These are phyloP conservation scores for Geum urbanum DNA, from an alignment of 306 rosid genomes.

Conservation along the genomic window DNA sequence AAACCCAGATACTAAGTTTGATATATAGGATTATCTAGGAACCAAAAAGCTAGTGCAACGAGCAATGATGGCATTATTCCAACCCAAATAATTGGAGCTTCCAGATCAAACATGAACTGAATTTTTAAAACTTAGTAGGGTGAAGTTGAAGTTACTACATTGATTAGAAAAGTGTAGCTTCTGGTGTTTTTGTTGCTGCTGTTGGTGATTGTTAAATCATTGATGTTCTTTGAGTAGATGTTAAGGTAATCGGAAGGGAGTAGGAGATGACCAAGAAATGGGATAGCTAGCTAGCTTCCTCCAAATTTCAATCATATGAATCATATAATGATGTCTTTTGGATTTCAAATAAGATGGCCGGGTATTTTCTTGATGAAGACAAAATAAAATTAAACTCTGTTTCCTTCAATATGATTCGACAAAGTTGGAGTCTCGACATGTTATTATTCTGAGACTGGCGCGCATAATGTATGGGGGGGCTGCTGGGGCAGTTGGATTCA, in stretches of 20 bases:
- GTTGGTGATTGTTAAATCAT: constrained; percentile 12
- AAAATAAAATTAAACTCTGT: neutral
- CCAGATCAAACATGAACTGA: neutral
- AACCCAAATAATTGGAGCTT: constrained; percentile 9
- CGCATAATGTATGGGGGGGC: neutral
- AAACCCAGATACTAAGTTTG: neutral
- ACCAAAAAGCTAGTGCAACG: neutral
- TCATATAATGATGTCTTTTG: neutral
- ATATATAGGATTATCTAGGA: neutral
- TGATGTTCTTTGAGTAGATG: constrained; percentile 6
- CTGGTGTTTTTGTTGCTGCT: neutral
- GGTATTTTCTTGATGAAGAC: neutral
- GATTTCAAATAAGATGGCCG: neutral
- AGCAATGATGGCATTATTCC: neutral
- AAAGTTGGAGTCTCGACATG: neutral
- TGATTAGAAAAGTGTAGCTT: neutral
- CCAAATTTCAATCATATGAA: neutral
- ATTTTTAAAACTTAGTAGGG: constrained; percentile 3
- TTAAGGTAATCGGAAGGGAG: neutral
- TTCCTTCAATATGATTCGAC: neutral
- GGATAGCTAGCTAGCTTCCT: neutral
- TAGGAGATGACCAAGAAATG: neutral
- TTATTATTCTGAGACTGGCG: neutral
- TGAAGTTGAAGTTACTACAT: constrained; percentile 9
- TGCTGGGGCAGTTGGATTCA: neutral